A percentile compares a stretch with the other conserved stretches of the same genome.
Conservation (phyloP, 2,329 filamentous ascomycete species). For the Hymenoscyphus fraxineus region DNA sequence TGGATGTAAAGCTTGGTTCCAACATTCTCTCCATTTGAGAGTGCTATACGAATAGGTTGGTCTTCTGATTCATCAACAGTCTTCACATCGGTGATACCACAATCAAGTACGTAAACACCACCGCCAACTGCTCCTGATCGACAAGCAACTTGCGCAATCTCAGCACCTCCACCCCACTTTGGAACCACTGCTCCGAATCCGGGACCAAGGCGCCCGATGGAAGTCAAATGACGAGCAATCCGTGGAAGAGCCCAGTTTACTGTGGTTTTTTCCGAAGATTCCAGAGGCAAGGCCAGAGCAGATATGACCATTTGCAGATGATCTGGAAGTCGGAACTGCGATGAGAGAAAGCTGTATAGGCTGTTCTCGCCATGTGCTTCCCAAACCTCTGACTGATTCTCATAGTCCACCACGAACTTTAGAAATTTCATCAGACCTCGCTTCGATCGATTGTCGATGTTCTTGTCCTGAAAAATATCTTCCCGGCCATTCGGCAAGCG, state of each 20-base stretch:
- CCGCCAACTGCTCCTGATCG: constrained; percentile 88
- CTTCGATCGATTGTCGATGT: constrained; percentile 76
- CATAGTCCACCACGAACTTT: constrained; percentile 75
- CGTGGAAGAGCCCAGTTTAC: constrained; percentile 64
- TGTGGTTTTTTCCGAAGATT: constrained; percentile 49
- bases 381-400: constrained; percentile 59
- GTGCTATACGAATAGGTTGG: constrained; percentile 41
- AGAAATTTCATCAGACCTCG: constrained; percentile 89
- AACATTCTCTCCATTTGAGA: constrained; percentile 57
- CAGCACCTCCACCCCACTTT: constrained; percentile 88
- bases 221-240: constrained; percentile 76
- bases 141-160: constrained; percentile 88
- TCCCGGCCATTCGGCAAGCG: constrained; percentile 86
- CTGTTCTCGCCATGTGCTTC: constrained; percentile 49
- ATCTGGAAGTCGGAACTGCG: constrained; percentile 64
- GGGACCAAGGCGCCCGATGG: constrained; percentile 81
- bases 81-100: constrained; percentile 50
- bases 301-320: constrained; percentile 61
- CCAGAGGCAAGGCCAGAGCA: constrained; percentile 72
- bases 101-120: constrained; percentile 81
- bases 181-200: constrained; percentile 87
- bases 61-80: constrained; percentile 24
- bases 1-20: constrained; percentile 53
- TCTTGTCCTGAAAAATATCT: constrained; percentile 78
- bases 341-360: constrained; percentile 56